Conservation (phyloP, 2,329 filamentous ascomycete genomes). For the Stylonectria norvegica region DNA sequence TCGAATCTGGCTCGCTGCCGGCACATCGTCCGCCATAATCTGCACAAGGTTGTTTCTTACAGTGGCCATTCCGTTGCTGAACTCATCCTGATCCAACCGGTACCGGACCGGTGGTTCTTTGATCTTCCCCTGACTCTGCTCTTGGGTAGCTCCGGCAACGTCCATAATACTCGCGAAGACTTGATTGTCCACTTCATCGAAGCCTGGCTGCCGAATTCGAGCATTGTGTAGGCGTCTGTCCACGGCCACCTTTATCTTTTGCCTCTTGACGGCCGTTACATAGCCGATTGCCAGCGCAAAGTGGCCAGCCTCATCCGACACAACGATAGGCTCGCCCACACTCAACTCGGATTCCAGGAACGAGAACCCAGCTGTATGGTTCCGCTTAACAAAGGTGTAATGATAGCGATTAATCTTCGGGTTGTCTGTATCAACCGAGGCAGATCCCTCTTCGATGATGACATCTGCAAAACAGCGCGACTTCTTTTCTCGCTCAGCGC, state of each 20-base stretch:
- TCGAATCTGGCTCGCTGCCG: constrained; percentile 68
- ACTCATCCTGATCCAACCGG: constrained; percentile 94
- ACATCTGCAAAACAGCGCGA: constrained; percentile 89
- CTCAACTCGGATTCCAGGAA: constrained; percentile 88
- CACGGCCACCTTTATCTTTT: constrained; percentile 80
- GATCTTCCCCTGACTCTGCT: constrained; percentile 50
- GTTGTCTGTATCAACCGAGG: constrained; percentile 63
- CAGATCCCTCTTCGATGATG: constrained; percentile 74
- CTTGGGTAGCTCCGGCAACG: constrained; percentile 54
- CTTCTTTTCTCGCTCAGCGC: constrained; percentile 78
- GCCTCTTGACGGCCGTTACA: constrained; percentile 71
- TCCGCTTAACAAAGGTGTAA: constrained; percentile 79
- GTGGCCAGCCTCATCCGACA: constrained; percentile 92
- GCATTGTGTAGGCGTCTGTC: constrained; percentile 87
- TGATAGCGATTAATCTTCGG: constrained; percentile 87
- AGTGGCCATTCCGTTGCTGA: constrained; percentile 94
- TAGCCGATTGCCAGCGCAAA: constrained; percentile 93
- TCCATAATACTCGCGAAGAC: constrained; percentile 91
- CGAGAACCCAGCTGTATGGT: constrained; percentile 61
- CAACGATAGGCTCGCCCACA: constrained; percentile 87
- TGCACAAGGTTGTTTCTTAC: constrained; percentile 92
- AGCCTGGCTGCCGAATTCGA: constrained; percentile 69
- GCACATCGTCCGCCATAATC: constrained; percentile 78
- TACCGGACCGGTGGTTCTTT: constrained; percentile 63
- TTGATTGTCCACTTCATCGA: constrained; percentile 75